Percentiles rank a stretch among this genome's conserved stretches.
phyloP scores from a whole-genome alignment of 1,139 yeast species.

The Yamadazyma triangularis region DNA sequence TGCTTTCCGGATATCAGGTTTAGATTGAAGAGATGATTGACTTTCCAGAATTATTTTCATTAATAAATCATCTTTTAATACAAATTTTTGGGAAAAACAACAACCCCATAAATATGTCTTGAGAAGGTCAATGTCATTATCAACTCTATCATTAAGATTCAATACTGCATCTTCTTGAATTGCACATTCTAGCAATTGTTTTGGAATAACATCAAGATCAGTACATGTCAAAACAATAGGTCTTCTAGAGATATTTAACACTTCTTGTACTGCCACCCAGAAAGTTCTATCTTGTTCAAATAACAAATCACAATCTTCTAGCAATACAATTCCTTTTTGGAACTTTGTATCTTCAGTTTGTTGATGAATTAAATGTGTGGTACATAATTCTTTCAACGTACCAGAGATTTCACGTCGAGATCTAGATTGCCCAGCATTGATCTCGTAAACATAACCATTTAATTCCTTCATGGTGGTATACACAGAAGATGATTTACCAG shows the following conservation, averaged over 20 bases:
- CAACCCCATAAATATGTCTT: slow-evolving; percentile 40
- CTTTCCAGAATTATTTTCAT: slow-evolving; percentile 22
- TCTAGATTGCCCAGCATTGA: slow-evolving; percentile 69
- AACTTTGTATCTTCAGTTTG: slow-evolving; percentile 30
- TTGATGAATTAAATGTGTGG: slow-evolving; percentile 74
- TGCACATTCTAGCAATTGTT: slow-evolving; percentile 44
- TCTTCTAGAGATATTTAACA: slow-evolving; percentile 63
- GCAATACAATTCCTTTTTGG: slow-evolving; percentile 64
- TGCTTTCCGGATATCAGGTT: slow-evolving; percentile 50
- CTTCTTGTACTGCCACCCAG: slow-evolving; percentile 69
- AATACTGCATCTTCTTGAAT: slow-evolving; percentile 35
- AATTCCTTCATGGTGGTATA: slow-evolving; percentile 64
- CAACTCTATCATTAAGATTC: slow-evolving; percentile 18
- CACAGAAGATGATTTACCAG: slow-evolving; percentile 76
- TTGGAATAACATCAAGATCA: slow-evolving; percentile 52
- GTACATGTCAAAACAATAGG: slow-evolving; percentile 79
- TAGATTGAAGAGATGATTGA: slow-evolving; percentile 6
- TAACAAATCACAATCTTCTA: slow-evolving; percentile 83
- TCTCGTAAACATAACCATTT: slow-evolving; percentile 74
- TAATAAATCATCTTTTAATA: slow-evolving; percentile 30
- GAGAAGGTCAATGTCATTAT: slow-evolving; percentile 11
- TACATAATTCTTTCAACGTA: slow-evolving; percentile 71
- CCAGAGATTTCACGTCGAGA: slow-evolving; percentile 67
- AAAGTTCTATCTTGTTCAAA: slow-evolving; percentile 78
- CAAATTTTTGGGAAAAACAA: slow-evolving; percentile 31